Evolutionary conservation across 2,329 filamentous ascomycete species (phyloP).

Genomic region (Bimuria novae-zelandiae): DNA sequence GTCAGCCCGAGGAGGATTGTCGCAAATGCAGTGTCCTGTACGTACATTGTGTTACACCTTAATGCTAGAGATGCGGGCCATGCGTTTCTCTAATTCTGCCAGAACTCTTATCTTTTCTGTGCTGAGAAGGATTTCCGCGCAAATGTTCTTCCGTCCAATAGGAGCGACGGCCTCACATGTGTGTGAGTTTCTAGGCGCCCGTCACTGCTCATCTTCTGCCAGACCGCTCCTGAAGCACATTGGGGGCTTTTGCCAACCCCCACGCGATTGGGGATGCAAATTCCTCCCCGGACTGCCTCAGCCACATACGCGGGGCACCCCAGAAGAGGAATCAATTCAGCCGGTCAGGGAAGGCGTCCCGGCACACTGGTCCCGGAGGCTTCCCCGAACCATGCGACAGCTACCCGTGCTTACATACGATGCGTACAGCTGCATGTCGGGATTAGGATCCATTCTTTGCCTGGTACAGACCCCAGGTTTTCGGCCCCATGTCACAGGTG

Average conservation of each 20-base stretch:
- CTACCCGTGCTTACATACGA: slow-evolving; percentile 13
- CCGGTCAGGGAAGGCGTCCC: slow-evolving; percentile 22
- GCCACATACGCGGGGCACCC: slow-evolving; percentile 12
- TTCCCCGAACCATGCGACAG: slow-evolving; percentile 21
- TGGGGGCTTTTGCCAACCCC: slow-evolving; percentile 7
- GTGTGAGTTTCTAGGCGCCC: not conserved
- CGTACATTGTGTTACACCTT: not conserved
- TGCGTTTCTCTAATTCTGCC: not conserved
- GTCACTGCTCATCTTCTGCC: not conserved
- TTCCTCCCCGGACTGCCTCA: slow-evolving; percentile 15
- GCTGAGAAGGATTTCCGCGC: not conserved
- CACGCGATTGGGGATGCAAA: slow-evolving; percentile 5
- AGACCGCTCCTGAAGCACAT: slow-evolving; percentile 6
- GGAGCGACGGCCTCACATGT: not conserved
- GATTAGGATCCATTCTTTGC: slow-evolving; percentile 9
- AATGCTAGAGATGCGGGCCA: not conserved
- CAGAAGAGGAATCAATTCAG: slow-evolving; percentile 24
- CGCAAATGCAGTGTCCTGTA: not conserved
- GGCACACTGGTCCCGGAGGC: slow-evolving; percentile 21
- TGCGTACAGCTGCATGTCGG: slow-evolving; percentile 7
- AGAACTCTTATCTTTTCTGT: not conserved
- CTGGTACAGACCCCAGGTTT: slow-evolving; percentile 3
- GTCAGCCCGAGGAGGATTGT: not conserved
- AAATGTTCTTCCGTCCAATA: slow-evolving; percentile 4
- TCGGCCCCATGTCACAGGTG: slow-evolving; percentile 1